Conservation (phyloP, 345 rosid genomes). For the Boechera divaricarpa region DNA sequence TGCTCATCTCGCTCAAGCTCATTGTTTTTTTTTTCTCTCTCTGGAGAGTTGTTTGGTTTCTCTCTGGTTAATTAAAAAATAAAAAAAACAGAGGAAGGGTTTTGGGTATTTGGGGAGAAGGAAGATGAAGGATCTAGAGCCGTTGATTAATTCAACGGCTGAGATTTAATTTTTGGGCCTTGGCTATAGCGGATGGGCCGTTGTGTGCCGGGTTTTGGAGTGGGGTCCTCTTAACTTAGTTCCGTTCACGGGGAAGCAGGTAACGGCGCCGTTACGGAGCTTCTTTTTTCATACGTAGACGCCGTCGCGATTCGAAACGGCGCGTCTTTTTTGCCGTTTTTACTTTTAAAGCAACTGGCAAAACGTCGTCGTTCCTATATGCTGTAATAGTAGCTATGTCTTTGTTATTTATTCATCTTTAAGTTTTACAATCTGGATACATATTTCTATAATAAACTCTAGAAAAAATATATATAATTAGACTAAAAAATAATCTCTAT, state of each 20-base stretch:
- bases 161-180: constrained; percentile 36
- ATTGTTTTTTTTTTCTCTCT: too few relatives aligned
- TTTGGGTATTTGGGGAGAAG: constrained; percentile 30
- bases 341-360: constrained; percentile 23
- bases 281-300: constrained; percentile 23
- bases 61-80: constrained; percentile 23
- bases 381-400: too few relatives aligned
- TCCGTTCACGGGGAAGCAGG: constrained; percentile 35
- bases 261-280: constrained; percentile 46
- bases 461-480: background rate
- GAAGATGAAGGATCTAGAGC: constrained; percentile 29
- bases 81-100: constrained; percentile 37
- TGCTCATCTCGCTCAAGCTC: constrained; percentile 30
- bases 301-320: constrained; percentile 46
- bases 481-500: too few relatives aligned
- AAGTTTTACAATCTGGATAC: background rate
- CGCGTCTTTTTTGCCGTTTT: constrained; percentile 39
- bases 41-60: too few relatives aligned
- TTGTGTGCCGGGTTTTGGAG: constrained; percentile 1
- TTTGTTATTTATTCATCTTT: background rate
- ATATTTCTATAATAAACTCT: too few relatives aligned
- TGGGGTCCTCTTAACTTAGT: constrained; percentile 36
- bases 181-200: constrained; percentile 34
- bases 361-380: background rate
- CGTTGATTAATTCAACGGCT: constrained; percentile 51